A percentile compares a stretch with the other conserved stretches of the same genome.
Conservation (phyloP, 371 early-diverging fungal species). For the Haplosporangium sp. region DNA sequence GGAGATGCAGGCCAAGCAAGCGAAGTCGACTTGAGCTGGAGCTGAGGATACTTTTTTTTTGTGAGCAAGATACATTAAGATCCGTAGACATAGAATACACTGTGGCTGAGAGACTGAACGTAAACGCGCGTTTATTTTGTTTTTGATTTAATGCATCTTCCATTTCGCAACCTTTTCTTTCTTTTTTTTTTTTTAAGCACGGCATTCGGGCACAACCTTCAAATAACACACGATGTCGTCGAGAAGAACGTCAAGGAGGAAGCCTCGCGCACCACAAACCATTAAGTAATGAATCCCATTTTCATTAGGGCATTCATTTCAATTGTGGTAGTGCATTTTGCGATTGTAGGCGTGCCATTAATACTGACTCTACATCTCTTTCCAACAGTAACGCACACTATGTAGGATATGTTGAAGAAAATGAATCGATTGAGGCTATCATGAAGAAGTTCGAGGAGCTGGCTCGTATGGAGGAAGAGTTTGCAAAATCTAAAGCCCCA, state of each 20-base stretch:
- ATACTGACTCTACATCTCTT: background rate
- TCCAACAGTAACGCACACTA: constrained; percentile 81
- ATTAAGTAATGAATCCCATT: constrained; percentile 25
- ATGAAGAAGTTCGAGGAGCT: constrained; percentile 97
- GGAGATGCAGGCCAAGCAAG: background rate
- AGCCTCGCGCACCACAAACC: constrained; percentile 40
- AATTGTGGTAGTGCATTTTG: background rate
- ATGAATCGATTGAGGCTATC: constrained; percentile 93
- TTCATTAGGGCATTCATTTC: background rate
- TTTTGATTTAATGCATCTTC: no score
- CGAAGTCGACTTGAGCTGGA: background rate
- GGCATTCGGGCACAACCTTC: no score
- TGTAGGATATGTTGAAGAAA: constrained; percentile 96
- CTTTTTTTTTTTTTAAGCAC: no score
- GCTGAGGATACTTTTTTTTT: no score
- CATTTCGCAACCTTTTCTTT: no score
- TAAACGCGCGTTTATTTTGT: no score
- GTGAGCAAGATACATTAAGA: no score
- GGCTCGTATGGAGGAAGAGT: constrained; percentile 86
- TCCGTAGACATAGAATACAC: no score
- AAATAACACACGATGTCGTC: constrained; percentile 2
- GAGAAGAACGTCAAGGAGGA: constrained; percentile 41
- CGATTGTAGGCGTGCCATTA: background rate
- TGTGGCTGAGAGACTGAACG: no score
- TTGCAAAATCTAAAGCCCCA: constrained; percentile 60